Evolutionary conservation across 2,329 filamentous ascomycete species (phyloP), one percentile per base, ranked within the genome.

Genomic region (Coleophoma crateriformis): DNA sequence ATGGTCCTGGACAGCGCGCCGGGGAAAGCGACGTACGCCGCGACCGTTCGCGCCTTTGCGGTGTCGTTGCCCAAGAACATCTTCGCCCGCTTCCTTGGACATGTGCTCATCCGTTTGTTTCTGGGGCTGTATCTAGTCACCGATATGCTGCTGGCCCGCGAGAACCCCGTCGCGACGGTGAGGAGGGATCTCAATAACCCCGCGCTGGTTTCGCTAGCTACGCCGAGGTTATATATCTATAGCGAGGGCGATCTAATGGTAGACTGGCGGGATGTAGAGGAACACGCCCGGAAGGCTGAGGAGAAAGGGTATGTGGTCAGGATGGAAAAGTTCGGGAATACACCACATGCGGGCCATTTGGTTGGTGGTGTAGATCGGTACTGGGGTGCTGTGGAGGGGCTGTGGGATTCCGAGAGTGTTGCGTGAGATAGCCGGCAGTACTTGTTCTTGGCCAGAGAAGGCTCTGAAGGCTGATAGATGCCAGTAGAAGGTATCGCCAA

Each of bases 1-100:
- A 66, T 71, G 52, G 54, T 77, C 2, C 52, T 77, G 32, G 75
- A 78, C 55, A 73, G 69, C 53, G 66, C 68, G 0, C 74, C 74
- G 1, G 75, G 74, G 1, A 45, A 47, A 12, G 51, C 55, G 11
- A 50, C 46, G n/a, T 57, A 54, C 48, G 47, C 32, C 33, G 50
- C 50, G 10, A 55, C 53, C 1, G 32, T 58, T 3, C 49, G 47
- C 7, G 58, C 58, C 5, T 58, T 63, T 10, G 40, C 20, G 56
- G 59, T 60, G 32, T 50, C 53, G 15, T 20, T 66, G 44, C 61
- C 61, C 1, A 59, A 58, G 40, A 57, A 59, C 38, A n/a, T 50
- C 1, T 15, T 63, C 2, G 7, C 59, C 14, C 39, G 48, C 12
- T 22, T 43, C 1, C 17, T 61, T 10, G 53, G 50, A 1, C 45